Evolutionary conservation across 306 rosid genomes (phyloP).

Genomic region (Pyrus betulifolia): DNA sequence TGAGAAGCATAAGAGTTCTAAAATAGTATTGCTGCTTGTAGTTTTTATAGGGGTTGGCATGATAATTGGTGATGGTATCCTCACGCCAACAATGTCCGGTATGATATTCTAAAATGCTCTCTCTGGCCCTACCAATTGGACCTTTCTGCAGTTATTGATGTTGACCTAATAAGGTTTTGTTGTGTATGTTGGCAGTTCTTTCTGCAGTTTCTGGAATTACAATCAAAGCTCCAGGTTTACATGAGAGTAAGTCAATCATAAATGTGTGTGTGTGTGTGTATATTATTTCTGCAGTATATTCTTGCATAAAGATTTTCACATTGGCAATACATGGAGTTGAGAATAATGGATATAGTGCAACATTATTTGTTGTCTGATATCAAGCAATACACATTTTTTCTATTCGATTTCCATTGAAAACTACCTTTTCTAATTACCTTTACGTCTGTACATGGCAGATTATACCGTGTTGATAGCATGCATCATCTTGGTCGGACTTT

Average conservation of each 20-base stretch:
- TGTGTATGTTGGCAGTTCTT: conserved; percentile 9
- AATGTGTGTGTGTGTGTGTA: too few relatives aligned
- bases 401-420: neutral
- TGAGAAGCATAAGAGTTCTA: conserved; percentile 13
- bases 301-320: neutral
- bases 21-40: conserved; percentile 14
- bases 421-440: neutral
- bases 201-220: conserved; percentile 18
- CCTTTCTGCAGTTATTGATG: neutral
- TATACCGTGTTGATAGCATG: conserved; percentile 13
- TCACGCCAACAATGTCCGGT: conserved; percentile 31
- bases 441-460: neutral
- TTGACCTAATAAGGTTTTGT: neutral
- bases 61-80: conserved; percentile 28
- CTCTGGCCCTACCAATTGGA: neutral
- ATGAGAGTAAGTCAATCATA: conserved; percentile 16
- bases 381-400: neutral
- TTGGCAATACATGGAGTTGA: neutral
- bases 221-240: conserved; percentile 6
- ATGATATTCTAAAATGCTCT: neutral
- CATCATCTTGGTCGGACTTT: conserved; percentile 16
- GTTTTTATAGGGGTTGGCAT: conserved; percentile 23
- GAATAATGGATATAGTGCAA: neutral
- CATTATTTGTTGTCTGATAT: neutral
- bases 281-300: neutral